Evolutionary conservation across 208 protist species (phyloP), one percentile per base, ranked within the genome.

Genomic region (Strigomonas culicis): DNA sequence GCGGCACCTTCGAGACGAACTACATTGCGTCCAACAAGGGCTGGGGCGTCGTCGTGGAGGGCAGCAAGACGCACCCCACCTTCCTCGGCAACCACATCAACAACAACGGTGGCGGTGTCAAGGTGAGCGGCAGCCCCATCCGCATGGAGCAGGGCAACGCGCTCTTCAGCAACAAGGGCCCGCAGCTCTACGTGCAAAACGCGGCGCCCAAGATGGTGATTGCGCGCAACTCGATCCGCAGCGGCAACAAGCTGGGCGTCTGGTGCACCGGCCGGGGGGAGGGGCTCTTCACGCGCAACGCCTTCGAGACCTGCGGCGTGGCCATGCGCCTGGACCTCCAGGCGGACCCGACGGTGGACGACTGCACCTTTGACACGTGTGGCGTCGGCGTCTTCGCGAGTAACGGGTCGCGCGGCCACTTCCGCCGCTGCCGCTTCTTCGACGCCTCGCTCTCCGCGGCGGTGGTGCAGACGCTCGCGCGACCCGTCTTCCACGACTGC

Each of bases 1-100:
- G 63, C 2, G 74, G 70, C 17, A 62, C 53, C 13, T 84, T 72
- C 59, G 72, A 80, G 59, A 52, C 49, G 44, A 84, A 84, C 70
- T 78, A 77, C 67, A 28, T 80, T 51, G 47, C 68, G 2, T 55
- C 43, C 28, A 84, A 84, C 70, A 80, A 72, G 56, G 78, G 73
- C 7, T 77, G 72, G 72, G 78, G 68, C 43, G 31, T 84, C 27
- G 22, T 84, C 10, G 21, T 77, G 4, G 74, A 75, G 34, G 76
- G 66, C 32, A 49, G 36, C 30, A 59, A 32, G 19, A 68, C 59
- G 6, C 43, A 39, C 15, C 55, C 66, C 15, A 24, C 50, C 21
- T 68, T 79, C 52, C 68, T 39, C 32, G 62, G 43, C 58, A 74
- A 80, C 59, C 70, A 80, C 65, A 30, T 79, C 27, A 66, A 63